Percentiles rank a stretch among this genome's conserved stretches.
These are phyloP conservation scores for Curvularia eragrostidis DNA, from an alignment of 2,329 filamentous ascomycete genomes.

Conservation along the genomic window DNA sequence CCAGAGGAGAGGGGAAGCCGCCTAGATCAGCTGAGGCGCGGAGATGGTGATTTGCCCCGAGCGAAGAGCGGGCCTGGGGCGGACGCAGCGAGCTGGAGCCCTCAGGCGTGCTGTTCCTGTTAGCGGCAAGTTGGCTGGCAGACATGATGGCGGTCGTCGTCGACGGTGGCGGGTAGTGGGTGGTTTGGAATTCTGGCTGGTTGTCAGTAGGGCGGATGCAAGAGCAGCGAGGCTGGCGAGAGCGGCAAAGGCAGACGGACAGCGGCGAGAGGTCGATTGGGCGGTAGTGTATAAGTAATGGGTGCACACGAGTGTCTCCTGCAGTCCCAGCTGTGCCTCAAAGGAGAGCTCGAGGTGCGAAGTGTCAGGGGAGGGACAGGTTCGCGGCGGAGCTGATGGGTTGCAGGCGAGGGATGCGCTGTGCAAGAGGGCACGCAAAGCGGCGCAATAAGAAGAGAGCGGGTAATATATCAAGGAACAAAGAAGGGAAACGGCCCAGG, in stretches of 20 bases:
- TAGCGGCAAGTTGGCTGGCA: slow-evolving; percentile 61
- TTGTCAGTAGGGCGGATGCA: slow-evolving; percentile 7
- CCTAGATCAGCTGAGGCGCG: slow-evolving; percentile 97
- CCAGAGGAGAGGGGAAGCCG: slow-evolving; percentile 73
- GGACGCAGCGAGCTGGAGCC: slow-evolving; percentile 83
- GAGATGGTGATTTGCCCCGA: slow-evolving; percentile 82
- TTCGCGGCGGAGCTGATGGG: slow-evolving; percentile 21
- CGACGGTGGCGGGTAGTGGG: not conserved
- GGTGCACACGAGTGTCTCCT: slow-evolving; percentile 32
- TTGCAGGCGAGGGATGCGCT: slow-evolving; percentile 22
- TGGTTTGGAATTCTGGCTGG: slow-evolving; percentile 12
- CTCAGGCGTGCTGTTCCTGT: slow-evolving; percentile 97
- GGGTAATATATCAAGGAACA: slow-evolving; percentile 32
- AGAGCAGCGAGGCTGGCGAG: not conserved
- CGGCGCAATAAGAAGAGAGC: slow-evolving; percentile 29
- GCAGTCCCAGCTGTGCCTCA: slow-evolving; percentile 44
- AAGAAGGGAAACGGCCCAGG: slow-evolving; percentile 27
- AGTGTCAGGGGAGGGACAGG: slow-evolving; percentile 25
- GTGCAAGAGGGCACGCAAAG: slow-evolving; percentile 18
- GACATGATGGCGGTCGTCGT: slow-evolving; percentile 50
- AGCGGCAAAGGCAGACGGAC: slow-evolving; percentile 15
- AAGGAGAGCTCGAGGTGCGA: slow-evolving; percentile 34
- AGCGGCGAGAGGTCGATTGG: slow-evolving; percentile 6
- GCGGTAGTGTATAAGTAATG: slow-evolving; percentile 9
- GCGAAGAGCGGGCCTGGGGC: slow-evolving; percentile 74